These are phyloP conservation scores for Kuraishia piskuri DNA, from an alignment of 805 yeast genomes.

Conservation along the genomic window DNA sequence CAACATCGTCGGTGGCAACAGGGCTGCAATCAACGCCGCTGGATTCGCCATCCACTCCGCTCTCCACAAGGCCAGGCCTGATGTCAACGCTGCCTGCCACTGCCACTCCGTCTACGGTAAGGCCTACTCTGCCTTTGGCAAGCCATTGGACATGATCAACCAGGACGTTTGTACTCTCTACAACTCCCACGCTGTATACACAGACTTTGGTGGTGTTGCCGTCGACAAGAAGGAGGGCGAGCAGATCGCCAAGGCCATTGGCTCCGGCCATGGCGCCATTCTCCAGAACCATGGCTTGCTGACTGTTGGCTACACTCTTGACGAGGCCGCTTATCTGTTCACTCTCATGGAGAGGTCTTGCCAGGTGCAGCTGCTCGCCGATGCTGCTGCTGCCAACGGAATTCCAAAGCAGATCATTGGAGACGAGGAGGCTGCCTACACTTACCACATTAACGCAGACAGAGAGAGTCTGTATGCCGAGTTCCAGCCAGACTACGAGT, in stretches of 20 bases:
- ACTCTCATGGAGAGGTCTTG: slow-evolving; percentile 57
- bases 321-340: slow-evolving; percentile 65
- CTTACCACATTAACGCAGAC: slow-evolving; percentile 51
- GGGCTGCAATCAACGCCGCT: slow-evolving; percentile 47
- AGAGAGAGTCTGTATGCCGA: slow-evolving; percentile 64
- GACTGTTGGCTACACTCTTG: slow-evolving; percentile 63
- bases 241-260: slow-evolving; percentile 52
- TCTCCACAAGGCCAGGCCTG: slow-evolving; percentile 60
- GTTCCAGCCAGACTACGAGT: slow-evolving; percentile 62
- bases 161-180: slow-evolving; percentile 70
- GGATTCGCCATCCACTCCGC: slow-evolving; percentile 68
- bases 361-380: slow-evolving; percentile 57
- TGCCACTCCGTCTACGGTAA: slow-evolving; percentile 60
- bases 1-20: slow-evolving; percentile 51
- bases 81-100: slow-evolving; percentile 65
- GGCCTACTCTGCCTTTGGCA: slow-evolving; percentile 57
- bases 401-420: slow-evolving; percentile 33
- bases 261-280: slow-evolving; percentile 48
- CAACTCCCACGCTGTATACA: slow-evolving; percentile 57
- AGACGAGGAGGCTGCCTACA: slow-evolving; percentile 61
- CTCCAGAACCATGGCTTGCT: slow-evolving; percentile 68
- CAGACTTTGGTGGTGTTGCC: slow-evolving; percentile 74
- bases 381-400: slow-evolving; percentile 36
- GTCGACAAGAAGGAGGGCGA: slow-evolving; percentile 55
- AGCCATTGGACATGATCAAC: slow-evolving; percentile 67